Conservation (phyloP, 2,329 filamentous ascomycete genomes). For the Gnomoniopsis smithogilvyi region DNA sequence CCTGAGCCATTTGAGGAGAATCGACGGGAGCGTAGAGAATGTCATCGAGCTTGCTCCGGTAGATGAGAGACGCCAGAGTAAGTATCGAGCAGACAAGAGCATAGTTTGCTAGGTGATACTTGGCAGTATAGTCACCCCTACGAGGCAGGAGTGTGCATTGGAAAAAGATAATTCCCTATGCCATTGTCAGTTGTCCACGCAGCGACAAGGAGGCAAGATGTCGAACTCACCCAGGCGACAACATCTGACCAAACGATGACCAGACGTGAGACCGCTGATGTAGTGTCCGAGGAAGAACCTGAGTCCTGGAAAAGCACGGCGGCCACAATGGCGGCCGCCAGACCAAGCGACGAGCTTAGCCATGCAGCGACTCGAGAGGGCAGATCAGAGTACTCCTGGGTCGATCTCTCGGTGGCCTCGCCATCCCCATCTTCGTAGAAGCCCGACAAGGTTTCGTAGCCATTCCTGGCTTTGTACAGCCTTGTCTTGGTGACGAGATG, state of each 20-base stretch:
- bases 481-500: slow-evolving; percentile 16
- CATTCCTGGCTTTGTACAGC: slow-evolving; percentile 12
- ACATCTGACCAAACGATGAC: slow-evolving; percentile 21
- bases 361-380: slow-evolving; percentile 25
- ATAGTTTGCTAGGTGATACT: slow-evolving; percentile 24
- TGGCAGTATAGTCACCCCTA: slow-evolving; percentile 25
- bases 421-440: slow-evolving; percentile 31
- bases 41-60: slow-evolving; percentile 26
- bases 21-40: slow-evolving; percentile 19
- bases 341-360: slow-evolving; percentile 23
- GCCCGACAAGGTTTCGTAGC: slow-evolving; percentile 22
- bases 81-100: slow-evolving; percentile 25
- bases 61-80: slow-evolving; percentile 23
- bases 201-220: neutral
- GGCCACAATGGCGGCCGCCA: slow-evolving; percentile 24
- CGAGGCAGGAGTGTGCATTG: slow-evolving; percentile 28
- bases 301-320: slow-evolving; percentile 18
- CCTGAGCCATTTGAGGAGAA: slow-evolving; percentile 12
- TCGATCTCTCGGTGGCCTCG: slow-evolving; percentile 30
- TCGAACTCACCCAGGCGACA: slow-evolving; percentile 22
- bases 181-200: slow-evolving; percentile 1
- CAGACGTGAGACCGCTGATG: neutral
- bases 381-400: slow-evolving; percentile 27
- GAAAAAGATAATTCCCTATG: slow-evolving; percentile 24
- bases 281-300: neutral